Conservation (phyloP, 2,329 filamentous ascomycete species). For the Penicillium glabrum region DNA sequence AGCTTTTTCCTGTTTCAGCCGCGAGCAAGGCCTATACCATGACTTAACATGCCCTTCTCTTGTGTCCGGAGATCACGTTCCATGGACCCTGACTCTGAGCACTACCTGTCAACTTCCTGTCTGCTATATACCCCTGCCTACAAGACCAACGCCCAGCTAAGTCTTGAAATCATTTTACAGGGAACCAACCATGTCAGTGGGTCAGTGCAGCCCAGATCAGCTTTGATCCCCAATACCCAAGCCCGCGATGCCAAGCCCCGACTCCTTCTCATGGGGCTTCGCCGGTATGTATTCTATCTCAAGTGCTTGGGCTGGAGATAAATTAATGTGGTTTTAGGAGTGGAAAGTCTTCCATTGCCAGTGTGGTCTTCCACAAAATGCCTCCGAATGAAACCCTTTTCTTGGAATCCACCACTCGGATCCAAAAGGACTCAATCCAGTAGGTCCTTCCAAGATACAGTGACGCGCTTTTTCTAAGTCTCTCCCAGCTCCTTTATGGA, state of each 20-base stretch:
- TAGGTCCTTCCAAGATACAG: conserved; percentile 51
- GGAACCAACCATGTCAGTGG: conserved; percentile 25
- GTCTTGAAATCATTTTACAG: conserved; percentile 36
- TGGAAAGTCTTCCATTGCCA: conserved; percentile 97
- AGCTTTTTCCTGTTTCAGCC: neutral
- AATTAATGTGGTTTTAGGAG: conserved; percentile 60
- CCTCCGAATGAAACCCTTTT: conserved; percentile 94
- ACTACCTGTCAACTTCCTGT: neutral
- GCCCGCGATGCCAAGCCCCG: conserved; percentile 70
- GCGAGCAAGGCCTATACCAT: neutral
- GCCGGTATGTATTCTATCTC: conserved; percentile 63
- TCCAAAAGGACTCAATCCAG: conserved; percentile 95
- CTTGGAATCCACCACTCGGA: conserved; percentile 88
- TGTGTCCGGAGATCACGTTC: conserved; percentile 16
- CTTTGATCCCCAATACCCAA: conserved; percentile 38
- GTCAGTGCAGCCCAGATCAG: conserved; percentile 26
- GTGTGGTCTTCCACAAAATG: conserved; percentile 98
- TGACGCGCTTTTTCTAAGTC: neutral
- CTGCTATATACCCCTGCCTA: neutral
- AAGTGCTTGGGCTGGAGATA: neutral
- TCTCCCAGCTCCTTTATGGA: conserved; percentile 88
- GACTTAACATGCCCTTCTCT: conserved; percentile 13
- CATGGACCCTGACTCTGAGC: conserved; percentile 1
- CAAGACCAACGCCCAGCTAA: conserved; percentile 36
- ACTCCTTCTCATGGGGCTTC: conserved; percentile 89